Evolutionary conservation across 306 rosid genomes (phyloP).

Genomic region (Styphnolobium japonicum): DNA sequence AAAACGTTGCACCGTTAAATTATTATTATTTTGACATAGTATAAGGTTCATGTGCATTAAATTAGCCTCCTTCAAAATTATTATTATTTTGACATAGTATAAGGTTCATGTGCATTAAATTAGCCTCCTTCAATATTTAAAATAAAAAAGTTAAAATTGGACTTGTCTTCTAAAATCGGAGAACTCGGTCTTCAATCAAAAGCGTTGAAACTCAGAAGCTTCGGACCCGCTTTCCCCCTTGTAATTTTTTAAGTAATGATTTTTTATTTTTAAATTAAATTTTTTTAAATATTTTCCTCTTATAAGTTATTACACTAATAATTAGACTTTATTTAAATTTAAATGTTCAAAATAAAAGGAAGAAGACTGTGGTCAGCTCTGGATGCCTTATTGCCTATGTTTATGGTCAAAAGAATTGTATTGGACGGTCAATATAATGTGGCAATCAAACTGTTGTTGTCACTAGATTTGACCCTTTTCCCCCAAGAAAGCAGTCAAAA

Average conservation of each 20-base stretch:
- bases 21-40: background rate
- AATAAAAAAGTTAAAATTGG: background rate
- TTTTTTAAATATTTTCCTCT: too few species aligned
- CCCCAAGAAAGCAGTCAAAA: constrained; percentile 4
- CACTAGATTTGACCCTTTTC: background rate
- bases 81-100: background rate
- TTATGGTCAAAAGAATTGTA: background rate
- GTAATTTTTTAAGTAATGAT: background rate
- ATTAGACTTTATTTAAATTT: too few species aligned
- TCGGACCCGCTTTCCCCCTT: background rate
- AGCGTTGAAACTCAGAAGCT: background rate
- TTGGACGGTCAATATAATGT: constrained; percentile 23
- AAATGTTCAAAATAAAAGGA: too few species aligned
- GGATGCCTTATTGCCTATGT: background rate
- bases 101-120: background rate
- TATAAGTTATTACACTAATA: too few species aligned
- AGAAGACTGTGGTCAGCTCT: background rate
- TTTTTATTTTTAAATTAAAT: background rate
- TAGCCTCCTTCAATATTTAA: background rate
- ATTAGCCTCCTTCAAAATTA: background rate
- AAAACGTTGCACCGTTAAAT: too few species aligned
- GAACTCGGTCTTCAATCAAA: background rate
- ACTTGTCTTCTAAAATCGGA: background rate
- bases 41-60: too few species aligned
- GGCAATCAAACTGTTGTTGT: constrained; percentile 3